phyloP scores from a whole-genome alignment of 495 filamentous ascomycete genomes.

The Hypoxylon intermedium region DNA sequence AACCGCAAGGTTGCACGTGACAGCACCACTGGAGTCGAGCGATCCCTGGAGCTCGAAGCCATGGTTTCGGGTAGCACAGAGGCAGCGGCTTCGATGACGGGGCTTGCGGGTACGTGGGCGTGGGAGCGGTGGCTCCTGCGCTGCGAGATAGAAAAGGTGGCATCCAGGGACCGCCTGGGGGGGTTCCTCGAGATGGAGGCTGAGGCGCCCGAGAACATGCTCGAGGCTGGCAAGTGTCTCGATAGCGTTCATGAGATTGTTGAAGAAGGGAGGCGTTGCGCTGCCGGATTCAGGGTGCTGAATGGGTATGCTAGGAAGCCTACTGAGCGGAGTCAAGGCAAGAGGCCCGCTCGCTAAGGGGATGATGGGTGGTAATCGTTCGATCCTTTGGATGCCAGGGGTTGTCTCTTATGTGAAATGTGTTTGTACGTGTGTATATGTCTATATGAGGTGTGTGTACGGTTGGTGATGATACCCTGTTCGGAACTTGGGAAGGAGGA shows the following conservation, averaged over 20 bases:
- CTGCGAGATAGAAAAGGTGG: conserved; percentile 82
- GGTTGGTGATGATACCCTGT: conserved; percentile 35
- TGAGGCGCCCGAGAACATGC: conserved; percentile 42
- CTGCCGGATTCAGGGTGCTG: conserved; percentile 84
- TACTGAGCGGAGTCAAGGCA: neutral
- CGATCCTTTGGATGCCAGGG: neutral
- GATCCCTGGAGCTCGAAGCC: conserved; percentile 66
- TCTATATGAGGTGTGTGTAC: conserved; percentile 28
- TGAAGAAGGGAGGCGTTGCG: conserved; percentile 80
- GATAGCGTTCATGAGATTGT: conserved; percentile 80
- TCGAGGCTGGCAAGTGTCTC: conserved; percentile 63
- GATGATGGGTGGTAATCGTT: neutral
- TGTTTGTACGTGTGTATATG: conserved; percentile 9
- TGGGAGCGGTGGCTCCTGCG: conserved; percentile 98
- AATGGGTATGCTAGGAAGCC: conserved; percentile 92
- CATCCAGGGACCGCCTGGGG: conserved; percentile 64
- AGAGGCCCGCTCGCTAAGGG: neutral
- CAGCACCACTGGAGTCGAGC: conserved; percentile 45
- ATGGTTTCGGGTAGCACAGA: conserved; percentile 74
- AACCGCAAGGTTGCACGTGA: conserved; percentile 41
- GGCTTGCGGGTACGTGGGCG: conserved; percentile 84
- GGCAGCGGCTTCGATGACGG: conserved; percentile 75
- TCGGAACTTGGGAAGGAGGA: conserved; percentile 9
- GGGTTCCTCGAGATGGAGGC: conserved; percentile 54
- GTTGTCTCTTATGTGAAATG: conserved; percentile 20